phyloP scores from a whole-genome alignment of 768 basidiomycete species.

The Suillus bovinus region DNA sequence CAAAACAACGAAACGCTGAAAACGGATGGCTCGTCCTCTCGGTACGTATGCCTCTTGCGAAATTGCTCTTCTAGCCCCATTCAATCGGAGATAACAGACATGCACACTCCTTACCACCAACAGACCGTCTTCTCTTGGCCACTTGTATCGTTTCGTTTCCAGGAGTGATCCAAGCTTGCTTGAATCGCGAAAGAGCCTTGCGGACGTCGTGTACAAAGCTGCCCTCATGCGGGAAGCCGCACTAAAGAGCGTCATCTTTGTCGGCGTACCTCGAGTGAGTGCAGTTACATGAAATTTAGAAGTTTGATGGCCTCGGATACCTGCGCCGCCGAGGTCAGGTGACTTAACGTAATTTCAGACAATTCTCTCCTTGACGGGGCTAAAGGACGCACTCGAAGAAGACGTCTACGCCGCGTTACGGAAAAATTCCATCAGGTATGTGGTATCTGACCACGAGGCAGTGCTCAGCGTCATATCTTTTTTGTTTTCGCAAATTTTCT shows the following conservation, averaged over 20 bases:
- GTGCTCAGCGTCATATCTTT: conserved; percentile 14
- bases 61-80: conserved; percentile 26
- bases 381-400: conserved; percentile 76
- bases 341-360: conserved; percentile 46
- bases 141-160: conserved; percentile 79
- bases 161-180: conserved; percentile 43
- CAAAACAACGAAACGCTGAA: conserved; percentile 61
- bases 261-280: conserved; percentile 82
- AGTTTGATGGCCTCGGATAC: conserved; percentile 7
- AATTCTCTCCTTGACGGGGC: conserved; percentile 77
- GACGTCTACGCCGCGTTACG: conserved; percentile 76
- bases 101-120: conserved; percentile 84
- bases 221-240: conserved; percentile 89
- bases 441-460: conserved; percentile 16
- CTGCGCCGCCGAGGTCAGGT: conserved; percentile 5
- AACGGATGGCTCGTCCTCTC: conserved; percentile 82
- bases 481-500: conserved; percentile 4
- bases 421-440: conserved; percentile 66
- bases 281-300: conserved; percentile 7
- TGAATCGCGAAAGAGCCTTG: conserved; percentile 43
- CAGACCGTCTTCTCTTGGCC: conserved; percentile 74
- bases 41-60: conserved; percentile 41
- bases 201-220: conserved; percentile 67
- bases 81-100: conserved; percentile 52
- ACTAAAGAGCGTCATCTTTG: conserved; percentile 86